Base-by-base conservation (phyloP, 352 stramenopile species). In the Stramenopiles sp. region DNA sequence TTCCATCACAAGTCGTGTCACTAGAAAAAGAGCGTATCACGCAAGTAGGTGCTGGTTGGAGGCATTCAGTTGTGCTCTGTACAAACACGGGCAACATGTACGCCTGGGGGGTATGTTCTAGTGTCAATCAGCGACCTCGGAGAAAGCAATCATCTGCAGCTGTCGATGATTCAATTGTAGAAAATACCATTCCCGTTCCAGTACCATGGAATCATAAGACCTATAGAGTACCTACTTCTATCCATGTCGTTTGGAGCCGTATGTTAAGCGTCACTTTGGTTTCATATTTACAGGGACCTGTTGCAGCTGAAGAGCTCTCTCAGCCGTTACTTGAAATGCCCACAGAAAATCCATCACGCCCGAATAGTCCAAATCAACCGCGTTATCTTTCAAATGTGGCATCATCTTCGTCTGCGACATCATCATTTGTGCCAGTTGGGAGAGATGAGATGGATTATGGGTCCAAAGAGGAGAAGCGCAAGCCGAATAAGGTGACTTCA, bases 1-100 rank as follows among this genome's bases (percentile, higher is more conserved):
- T 1, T n/a, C 83, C 83, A 7, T 30, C 67, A 0, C 22, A 67
- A 33, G 78, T 85, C 8, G 27, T 78, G 14, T 78, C 71, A 14
- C 22, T 78, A 8, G 71, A 78, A 14, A 78, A 78, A 78, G 71
- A 78, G 14, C 30, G 71, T 33, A 14, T 78, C 4, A 33, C 71
- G 8, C 71, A 78, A 78, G 71, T 78, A 33, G 71, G 4, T 78
- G 71, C 71, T 31, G 71, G 71, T 14, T 78, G 71, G 71, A 4
- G 71, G 4, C 71, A 78, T 33, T 14, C 71, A 78, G 22, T 78
- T 14, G 71, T 78, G 8, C 31, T 78, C 8, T 78, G 4, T 8
- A 78, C 4, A 14, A 78, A 14, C 14, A 33, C 4, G 4, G 71
- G 31, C 8, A 78, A 78, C 30, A 31, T 78, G 71, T 78, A 78